Evolutionary conservation across 495 filamentous ascomycete genomes (phyloP).

Genomic region (Terfezia boudieri): DNA sequence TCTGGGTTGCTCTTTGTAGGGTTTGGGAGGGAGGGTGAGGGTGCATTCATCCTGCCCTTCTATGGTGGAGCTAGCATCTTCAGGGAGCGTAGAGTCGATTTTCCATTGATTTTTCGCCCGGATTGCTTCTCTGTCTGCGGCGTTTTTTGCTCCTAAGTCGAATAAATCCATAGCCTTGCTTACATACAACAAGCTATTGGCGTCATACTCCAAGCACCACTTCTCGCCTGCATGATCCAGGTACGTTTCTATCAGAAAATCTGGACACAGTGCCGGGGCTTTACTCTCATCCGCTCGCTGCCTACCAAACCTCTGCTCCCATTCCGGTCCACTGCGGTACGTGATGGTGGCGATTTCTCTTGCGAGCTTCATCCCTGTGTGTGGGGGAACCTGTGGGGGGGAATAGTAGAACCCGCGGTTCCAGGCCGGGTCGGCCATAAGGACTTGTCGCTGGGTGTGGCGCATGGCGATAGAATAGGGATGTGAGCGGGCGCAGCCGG

Average conservation of each 20-base stretch:
- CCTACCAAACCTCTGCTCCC: conserved; percentile 86
- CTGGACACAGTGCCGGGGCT: conserved; percentile 79
- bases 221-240: conserved; percentile 97
- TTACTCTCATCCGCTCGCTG: conserved; percentile 64
- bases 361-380: conserved; percentile 91
- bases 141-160: conserved; percentile 53
- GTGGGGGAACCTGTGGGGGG: conserved; percentile 61
- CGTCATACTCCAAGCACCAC: conserved; percentile 90
- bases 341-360: conserved; percentile 95
- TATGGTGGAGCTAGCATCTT: too few relatives aligned
- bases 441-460: conserved; percentile 81
- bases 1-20: too few relatives aligned
- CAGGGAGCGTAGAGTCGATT: conserved; percentile 21
- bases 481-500: conserved; percentile 83
- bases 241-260: conserved; percentile 96
- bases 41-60: too few relatives aligned
- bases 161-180: conserved; percentile 99
- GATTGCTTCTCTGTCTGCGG: conserved; percentile 26
- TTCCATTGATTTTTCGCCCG: conserved; percentile 29
- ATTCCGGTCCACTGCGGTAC: conserved; percentile 89
- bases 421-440: conserved; percentile 99
- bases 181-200: conserved; percentile 89
- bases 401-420: conserved; percentile 80
- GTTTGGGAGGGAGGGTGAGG: too few relatives aligned
- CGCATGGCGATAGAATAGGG: conserved; percentile 98